phyloP scores from a whole-genome alignment of 768 basidiomycete species.

The Botryobasidium botryosum region DNA sequence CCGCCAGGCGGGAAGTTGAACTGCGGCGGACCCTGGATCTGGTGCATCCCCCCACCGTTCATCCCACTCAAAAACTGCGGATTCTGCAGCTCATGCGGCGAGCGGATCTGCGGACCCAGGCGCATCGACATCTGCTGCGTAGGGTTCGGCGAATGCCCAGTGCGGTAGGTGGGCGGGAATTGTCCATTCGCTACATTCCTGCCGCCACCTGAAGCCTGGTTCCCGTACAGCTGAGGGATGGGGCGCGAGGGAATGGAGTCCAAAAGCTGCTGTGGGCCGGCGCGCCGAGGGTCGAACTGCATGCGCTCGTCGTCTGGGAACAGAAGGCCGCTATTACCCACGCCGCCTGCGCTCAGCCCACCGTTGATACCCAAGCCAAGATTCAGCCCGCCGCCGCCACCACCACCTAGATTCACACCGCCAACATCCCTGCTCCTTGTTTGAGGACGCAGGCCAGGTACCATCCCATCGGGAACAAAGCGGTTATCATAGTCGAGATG shows the following conservation, averaged over 20 bases:
- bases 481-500: slow-evolving; percentile 31
- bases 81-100: no score
- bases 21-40: no score
- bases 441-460: slow-evolving; percentile 58
- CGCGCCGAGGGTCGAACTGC: background rate
- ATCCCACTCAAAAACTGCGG: no score
- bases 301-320: background rate
- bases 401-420: background rate
- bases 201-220: slow-evolving; percentile 31
- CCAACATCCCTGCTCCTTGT: background rate
- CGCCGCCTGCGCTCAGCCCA: background rate
- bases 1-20: no score
- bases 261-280: background rate
- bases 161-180: no score
- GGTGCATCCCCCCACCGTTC: no score
- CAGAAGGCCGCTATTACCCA: background rate
- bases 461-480: slow-evolving; percentile 74
- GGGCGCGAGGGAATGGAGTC: slow-evolving; percentile 33
- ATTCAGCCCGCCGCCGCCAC: background rate
- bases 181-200: no score
- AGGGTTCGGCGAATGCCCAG: no score
- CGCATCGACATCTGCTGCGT: no score
- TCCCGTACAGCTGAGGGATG: slow-evolving; percentile 63
- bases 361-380: background rate
- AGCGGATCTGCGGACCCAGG: no score